Evolutionary conservation across 129 eudicot genomes (phyloP).

Genomic region (Solidago caesia): DNA sequence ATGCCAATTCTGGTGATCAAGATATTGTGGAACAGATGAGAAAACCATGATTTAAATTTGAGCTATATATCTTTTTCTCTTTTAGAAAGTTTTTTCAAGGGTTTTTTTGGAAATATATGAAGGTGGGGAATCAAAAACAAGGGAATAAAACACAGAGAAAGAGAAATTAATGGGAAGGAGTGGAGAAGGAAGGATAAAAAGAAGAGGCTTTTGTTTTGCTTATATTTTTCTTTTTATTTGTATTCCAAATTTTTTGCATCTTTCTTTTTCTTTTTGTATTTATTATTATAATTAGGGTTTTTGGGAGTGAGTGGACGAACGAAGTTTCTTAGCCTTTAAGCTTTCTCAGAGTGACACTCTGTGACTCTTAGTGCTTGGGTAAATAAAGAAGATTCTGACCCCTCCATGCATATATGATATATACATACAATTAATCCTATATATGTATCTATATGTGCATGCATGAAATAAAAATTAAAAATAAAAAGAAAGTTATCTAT

Average conservation of each 20-base stretch:
- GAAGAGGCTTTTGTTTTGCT: conserved; percentile 39
- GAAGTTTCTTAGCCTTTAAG: conserved; percentile 71
- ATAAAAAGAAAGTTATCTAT: background rate
- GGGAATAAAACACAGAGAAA: conserved; percentile 47
- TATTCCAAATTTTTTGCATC: conserved; percentile 14
- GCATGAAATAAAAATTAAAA: conserved; percentile 7
- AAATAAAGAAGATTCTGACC: conserved; percentile 39
- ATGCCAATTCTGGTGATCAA: conserved; percentile 73
- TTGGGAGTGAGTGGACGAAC: conserved; percentile 46
- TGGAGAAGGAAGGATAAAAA: conserved; percentile 35
- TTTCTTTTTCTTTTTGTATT: conserved; percentile 57
- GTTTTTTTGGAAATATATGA: conserved; percentile 64
- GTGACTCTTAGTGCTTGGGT: conserved; percentile 49
- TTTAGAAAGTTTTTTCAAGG: conserved; percentile 51
- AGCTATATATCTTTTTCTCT: conserved; percentile 37
- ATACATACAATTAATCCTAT: conserved; percentile 14
- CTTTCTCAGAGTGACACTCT: conserved; percentile 46
- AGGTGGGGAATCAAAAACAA: conserved; percentile 52
- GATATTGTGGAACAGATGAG: conserved; percentile 65
- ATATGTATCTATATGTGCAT: conserved; percentile 23
- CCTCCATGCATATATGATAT: conserved; percentile 18
- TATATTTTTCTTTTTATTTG: conserved; percentile 27
- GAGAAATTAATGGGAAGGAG: conserved; percentile 40
- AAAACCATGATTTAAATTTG: conserved; percentile 62
- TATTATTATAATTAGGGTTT: conserved; percentile 62